These are phyloP conservation scores for Rasamsonia emersonii DNA, from an alignment of 2,329 filamentous ascomycete species.

Conservation along the genomic window DNA sequence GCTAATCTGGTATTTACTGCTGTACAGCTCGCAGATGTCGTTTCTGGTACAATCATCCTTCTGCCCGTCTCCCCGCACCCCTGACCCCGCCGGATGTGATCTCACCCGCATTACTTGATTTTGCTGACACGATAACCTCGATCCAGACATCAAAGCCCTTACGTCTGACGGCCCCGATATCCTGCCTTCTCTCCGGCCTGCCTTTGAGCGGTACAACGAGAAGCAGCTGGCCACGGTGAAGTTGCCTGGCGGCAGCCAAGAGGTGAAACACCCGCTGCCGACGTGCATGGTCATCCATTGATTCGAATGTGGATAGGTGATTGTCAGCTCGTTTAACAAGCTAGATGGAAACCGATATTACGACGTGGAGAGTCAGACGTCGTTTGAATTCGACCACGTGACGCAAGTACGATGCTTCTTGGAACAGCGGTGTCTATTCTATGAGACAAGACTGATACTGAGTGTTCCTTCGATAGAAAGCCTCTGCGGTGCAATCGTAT, in stretches of 20 bases:
- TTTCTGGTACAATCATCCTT: constrained; percentile 55
- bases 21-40: constrained; percentile 70
- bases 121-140: constrained; percentile 3
- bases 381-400: constrained; percentile 79
- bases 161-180: constrained; percentile 61
- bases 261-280: constrained; percentile 52
- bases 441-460: constrained; percentile 4
- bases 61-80: constrained; percentile 10
- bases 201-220: constrained; percentile 93
- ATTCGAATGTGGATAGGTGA: constrained; percentile 47
- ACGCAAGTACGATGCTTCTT: constrained; percentile 53
- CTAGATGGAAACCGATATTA: constrained; percentile 77
- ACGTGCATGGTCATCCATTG: neutral
- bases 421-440: neutral
- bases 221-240: constrained; percentile 84
- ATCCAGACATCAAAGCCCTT: constrained; percentile 77
- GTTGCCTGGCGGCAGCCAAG: constrained; percentile 74
- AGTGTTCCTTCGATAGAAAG: constrained; percentile 55
- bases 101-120: constrained; percentile 7
- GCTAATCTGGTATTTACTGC: neutral
- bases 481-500: constrained; percentile 72
- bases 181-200: constrained; percentile 64
- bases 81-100: constrained; percentile 6
- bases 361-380: constrained; percentile 78
- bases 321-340: constrained; percentile 80